These are phyloP conservation scores for Lentinula detonsa DNA, from an alignment of 768 basidiomycete species.

Conservation along the genomic window DNA sequence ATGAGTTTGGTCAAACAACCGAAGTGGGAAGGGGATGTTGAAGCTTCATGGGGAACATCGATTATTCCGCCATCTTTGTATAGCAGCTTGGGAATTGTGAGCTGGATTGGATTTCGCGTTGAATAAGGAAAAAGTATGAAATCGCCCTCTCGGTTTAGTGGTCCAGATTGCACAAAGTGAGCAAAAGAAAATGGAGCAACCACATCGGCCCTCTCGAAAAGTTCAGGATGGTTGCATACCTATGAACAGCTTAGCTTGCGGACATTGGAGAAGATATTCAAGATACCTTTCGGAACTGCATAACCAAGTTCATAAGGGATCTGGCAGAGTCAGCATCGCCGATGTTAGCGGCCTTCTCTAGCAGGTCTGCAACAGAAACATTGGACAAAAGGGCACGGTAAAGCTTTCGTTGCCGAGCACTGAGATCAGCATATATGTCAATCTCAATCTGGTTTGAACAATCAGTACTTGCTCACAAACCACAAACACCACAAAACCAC, in stretches of 20 bases:
- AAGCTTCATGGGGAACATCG: slow-evolving; percentile 53
- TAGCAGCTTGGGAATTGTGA: slow-evolving; percentile 66
- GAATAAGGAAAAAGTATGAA: slow-evolving; percentile 79
- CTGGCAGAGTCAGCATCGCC: slow-evolving; percentile 89
- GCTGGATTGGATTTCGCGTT: slow-evolving; percentile 81
- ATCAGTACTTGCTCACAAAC: slow-evolving; percentile 1
- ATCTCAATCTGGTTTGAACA: slow-evolving; percentile 71
- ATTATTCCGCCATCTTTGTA: slow-evolving; percentile 74
- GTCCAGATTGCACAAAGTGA: slow-evolving; percentile 73
- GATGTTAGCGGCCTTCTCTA: slow-evolving; percentile 88
- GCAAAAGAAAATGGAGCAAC: slow-evolving; percentile 89
- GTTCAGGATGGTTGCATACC: slow-evolving; percentile 98
- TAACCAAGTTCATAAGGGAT: slow-evolving; percentile 97
- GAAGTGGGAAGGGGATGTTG: slow-evolving; percentile 40
- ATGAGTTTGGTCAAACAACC: slow-evolving; percentile 60
- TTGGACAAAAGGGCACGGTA: slow-evolving; percentile 89
- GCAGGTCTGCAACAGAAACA: slow-evolving; percentile 89
- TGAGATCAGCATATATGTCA: slow-evolving; percentile 92
- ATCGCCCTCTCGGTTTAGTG: slow-evolving; percentile 85
- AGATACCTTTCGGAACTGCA: slow-evolving; percentile 96
- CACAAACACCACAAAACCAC: background rate
- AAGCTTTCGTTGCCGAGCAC: slow-evolving; percentile 84
- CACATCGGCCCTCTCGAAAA: slow-evolving; percentile 97
- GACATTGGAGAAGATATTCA: background rate
- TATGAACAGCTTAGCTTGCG: slow-evolving; percentile 18